Evolutionary conservation across 208 protist genomes (phyloP), one percentile per base, ranked within the genome.

Genomic region (Zelonia costaricensis): DNA sequence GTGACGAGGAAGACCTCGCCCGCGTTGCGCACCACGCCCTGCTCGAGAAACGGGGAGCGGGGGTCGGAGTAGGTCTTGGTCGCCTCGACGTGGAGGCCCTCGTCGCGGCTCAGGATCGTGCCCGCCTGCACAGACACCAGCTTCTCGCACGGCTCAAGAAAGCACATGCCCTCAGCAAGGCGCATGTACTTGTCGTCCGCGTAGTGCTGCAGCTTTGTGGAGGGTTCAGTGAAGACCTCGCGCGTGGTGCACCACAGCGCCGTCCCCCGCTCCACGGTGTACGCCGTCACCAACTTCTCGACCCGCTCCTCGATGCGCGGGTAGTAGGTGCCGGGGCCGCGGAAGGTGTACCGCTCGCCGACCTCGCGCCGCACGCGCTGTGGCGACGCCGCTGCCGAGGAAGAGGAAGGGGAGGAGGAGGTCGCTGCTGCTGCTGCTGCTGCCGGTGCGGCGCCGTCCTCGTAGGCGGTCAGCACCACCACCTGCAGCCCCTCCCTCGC

Each of bases 21-120:
- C 7, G 82, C 76, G 42, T 82, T 76, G 25, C 93, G 83, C 49
- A 71, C 23, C 7, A 78, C 77, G 2, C 84, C 84, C 12, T 69
- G 12, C 8, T 79, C 81, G 30, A 49, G 52, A 53, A 84, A 86
- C n/a, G 69, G 69, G 8, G 58, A 53, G 36, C 82, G 92, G 20
- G 77, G 82, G 71, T 98, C 97, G 16, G 68, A 43, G 76, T 98
- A 99, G 13, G 76, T 80, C 39, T 71, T 66, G 28, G 53, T 60
- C 49, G 96, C 93, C 36, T 78, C 55, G 1, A 98, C 71, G 59
- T 97, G 92, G 36, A 98, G 72, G 16, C 92, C 97, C 16, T 88
- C 75, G 40, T 86, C 80, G 4, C 78, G 78, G 2, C 72, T 80
- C 22, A 98, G 74, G 8, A 85, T 66, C 9, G 65, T 57, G 8